Evolutionary conservation across 2,329 filamentous ascomycete genomes (phyloP), one percentile per base, ranked within the genome.

Genomic region (Hypoxylon rubiginosum): DNA sequence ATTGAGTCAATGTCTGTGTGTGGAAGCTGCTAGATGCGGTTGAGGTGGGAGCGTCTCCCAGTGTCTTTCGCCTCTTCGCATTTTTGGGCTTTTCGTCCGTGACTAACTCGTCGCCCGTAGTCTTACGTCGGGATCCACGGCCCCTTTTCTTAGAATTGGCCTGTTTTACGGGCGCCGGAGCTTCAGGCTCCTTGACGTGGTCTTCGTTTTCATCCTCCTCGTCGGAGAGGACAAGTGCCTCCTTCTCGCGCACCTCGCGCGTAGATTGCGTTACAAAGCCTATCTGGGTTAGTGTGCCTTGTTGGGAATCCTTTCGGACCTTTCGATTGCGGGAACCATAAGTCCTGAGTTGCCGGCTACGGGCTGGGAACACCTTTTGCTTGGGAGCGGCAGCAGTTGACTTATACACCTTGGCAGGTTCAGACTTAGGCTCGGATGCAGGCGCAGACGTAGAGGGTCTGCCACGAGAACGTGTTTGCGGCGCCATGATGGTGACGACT

Each of bases 1-100:
- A 54, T 52, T 76, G 75, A 6, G 75, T 76, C 21, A 76, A 56
- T 3, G 76, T 78, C 60, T 77, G 76, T 1, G 76, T 78, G 34
- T 77, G 76, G 54, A 75, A 76, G 64, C 70, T 77, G 57, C 72
- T 75, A 17, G 74, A 72, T 15, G 62, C 58, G 24, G 50, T 68
- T 10, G 62, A 55, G 17, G 41, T 64, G 9, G 74, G 73, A 7
- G 55, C 48, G 57, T 77, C 75, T 36, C 76, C 75, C 19, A 76
- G 57, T 24, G 76, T 78, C 69, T 72, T 77, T 13, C 76, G 75
- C 50, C 76, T 71, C 66, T 78, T 78, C 13, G 64, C 61, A 26
- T 50, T 55, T 34, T 65, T 71, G 19, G 62, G 64, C 34, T 68
- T 70, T 55, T 72, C 69, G 19, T 68, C 50, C 3, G 28, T 13